Evolutionary conservation across 202 grass and related monocot genomes (phyloP), one percentile per base, ranked within the genome.

Genomic region (Zoysia matrella): DNA sequence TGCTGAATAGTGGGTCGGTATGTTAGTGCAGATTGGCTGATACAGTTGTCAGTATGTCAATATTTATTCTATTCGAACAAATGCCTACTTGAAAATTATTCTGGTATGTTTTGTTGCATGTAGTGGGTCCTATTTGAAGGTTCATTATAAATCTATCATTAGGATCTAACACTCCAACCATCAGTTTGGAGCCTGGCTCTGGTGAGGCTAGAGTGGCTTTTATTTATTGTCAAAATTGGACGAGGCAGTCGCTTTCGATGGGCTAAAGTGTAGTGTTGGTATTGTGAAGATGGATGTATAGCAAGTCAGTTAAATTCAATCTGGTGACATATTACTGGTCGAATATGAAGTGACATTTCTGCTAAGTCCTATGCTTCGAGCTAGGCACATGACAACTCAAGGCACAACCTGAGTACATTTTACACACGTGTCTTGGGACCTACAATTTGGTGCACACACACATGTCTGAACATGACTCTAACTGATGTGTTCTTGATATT

Each of bases 81-180:
- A 54, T 55, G 7, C 14, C 22, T 2, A 56, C n/a, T 41, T 66
- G 67, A 61, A 44, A 65, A 43, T 11, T 45, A 11, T 67, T 65
- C 30, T 49, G 2, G 22, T 65, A 57, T 56, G 18, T 54, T 66
- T n/a, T 40, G 4, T 6, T 49, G 22, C 15, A 22, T 78, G 3
- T 78, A 11, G 39, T 73, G 14, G 30, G 36, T 36, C 12, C 5
- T 40, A 8, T 3, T n/a, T 46, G 30, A n/a, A 30, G 47, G 41
- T 47, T 69, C 46, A 53, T 52, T 75, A 51, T 36, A 36, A 36
- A 36, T 36, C 30, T 36, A 36, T 36, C 30, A 36, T 36, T 75
- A 51, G 64, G 52, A 85, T 80, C 51, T 60, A 51, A 61, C 66
- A 52, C 13, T 2, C 61, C 2, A 63, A 52, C 12, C 11, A 40